phyloP scores from a whole-genome alignment of 2,329 filamentous ascomycete genomes.

The Lachnellula suecica region DNA sequence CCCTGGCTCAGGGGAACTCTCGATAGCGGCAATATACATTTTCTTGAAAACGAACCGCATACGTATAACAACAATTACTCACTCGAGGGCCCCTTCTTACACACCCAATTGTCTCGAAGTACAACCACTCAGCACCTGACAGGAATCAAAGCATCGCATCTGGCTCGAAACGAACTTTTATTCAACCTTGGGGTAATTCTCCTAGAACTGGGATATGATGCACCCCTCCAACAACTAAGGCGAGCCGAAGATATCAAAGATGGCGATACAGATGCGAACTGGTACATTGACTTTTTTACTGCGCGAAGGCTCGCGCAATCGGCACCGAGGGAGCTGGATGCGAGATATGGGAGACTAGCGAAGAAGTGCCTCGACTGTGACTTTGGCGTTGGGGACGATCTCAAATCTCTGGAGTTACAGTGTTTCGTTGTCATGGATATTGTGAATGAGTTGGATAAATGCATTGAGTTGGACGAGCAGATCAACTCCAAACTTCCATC shows the following conservation, averaged over 20 bases:
- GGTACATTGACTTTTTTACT: slow-evolving; percentile 1
- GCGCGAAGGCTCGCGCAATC: slow-evolving; percentile 3
- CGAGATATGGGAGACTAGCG: slow-evolving; percentile 7
- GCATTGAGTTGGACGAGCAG: not conserved
- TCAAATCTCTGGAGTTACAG: slow-evolving; percentile 6
- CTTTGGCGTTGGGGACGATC: slow-evolving; percentile 5
- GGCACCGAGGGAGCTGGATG: slow-evolving; percentile 4
- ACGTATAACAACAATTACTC: not conserved
- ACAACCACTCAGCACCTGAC: not conserved
- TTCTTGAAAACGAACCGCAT: not conserved
- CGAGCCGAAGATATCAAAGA: not conserved
- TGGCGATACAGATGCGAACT: not conserved
- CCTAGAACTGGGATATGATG: slow-evolving; percentile 7
- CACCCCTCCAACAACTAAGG: slow-evolving; percentile 1
- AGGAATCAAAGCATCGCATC: not conserved
- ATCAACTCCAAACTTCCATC: too few species aligned
- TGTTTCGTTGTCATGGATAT: slow-evolving; percentile 2
- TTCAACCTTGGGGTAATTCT: slow-evolving; percentile 4
- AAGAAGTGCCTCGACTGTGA: slow-evolving; percentile 12
- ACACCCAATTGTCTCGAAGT: not conserved
- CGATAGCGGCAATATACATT: not conserved
- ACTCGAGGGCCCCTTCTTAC: not conserved
- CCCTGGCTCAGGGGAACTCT: not conserved
- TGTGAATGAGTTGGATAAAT: slow-evolving; percentile 9
- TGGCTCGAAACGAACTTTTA: not conserved